Evolutionary conservation across 495 filamentous ascomycete genomes (phyloP).

Genomic region (Xylaria flabelliformis): DNA sequence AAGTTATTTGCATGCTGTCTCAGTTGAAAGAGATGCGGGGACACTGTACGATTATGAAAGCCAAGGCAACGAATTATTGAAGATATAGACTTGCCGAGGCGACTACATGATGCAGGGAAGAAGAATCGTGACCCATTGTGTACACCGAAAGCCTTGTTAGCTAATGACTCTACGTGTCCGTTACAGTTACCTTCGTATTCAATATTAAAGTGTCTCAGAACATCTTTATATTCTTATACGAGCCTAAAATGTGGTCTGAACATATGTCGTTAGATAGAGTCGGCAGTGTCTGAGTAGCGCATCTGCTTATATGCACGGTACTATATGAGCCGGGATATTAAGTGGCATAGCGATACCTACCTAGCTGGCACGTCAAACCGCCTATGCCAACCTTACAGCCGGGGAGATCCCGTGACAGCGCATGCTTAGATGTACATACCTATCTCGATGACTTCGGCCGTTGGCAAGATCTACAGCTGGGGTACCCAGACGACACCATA

Average conservation of each 20-base stretch:
- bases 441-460: background rate
- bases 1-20: background rate
- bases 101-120: background rate
- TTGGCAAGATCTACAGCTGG: slow-evolving; percentile 11
- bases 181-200: background rate
- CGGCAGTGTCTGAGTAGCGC: no score
- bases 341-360: background rate
- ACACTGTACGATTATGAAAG: background rate
- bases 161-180: background rate
- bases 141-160: background rate
- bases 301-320: background rate
- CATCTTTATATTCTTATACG: background rate
- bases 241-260: background rate
- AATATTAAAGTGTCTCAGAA: background rate
- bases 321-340: background rate
- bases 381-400: background rate
- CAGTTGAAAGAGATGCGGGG: background rate
- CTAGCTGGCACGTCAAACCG: background rate
- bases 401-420: slow-evolving; percentile 1
- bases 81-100: background rate
- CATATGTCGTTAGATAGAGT: background rate
- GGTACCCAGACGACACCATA: background rate
- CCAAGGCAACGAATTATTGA: background rate
- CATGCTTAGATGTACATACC: background rate
- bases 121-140: background rate